Percentiles rank a stretch among this genome's conserved stretches.
phyloP scores from a whole-genome alignment of 2,329 filamentous ascomycete species.

The Alternaria longipes region DNA sequence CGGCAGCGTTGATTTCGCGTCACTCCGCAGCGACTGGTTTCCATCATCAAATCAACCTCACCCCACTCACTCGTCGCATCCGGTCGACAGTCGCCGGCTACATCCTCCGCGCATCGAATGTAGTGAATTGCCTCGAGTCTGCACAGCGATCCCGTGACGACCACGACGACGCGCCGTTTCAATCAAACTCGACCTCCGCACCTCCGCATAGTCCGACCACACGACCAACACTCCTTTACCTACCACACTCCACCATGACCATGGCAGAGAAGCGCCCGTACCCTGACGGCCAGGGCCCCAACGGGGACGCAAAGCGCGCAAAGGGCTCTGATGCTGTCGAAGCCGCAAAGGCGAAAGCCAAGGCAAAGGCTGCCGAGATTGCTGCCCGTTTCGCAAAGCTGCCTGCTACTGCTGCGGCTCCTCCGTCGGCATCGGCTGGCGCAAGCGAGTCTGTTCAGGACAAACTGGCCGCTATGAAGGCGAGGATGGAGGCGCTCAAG shows the following conservation, averaged over 20 bases:
- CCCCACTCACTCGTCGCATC: neutral
- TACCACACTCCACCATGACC: conserved; percentile 23
- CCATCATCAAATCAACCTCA: conserved; percentile 6
- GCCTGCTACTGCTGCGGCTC: conserved; percentile 20
- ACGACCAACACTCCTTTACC: neutral
- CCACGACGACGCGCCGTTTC: conserved; percentile 7
- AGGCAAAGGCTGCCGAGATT: conserved; percentile 46
- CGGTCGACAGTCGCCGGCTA: neutral
- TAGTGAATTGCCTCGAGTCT: neutral
- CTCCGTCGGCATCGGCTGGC: conserved; percentile 24
- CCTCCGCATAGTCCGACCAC: conserved; percentile 10
- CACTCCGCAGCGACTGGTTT: conserved; percentile 22
- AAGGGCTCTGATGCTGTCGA: conserved; percentile 50
- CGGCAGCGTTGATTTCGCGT: conserved; percentile 24
- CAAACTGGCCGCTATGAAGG: conserved; percentile 41
- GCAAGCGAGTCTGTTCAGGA: conserved; percentile 30
- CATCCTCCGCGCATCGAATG: neutral
- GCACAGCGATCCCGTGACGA: neutral
- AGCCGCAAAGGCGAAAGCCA: conserved; percentile 46
- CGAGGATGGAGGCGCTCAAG: conserved; percentile 43
- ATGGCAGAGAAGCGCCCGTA: conserved; percentile 57
- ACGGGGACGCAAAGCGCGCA: conserved; percentile 47
- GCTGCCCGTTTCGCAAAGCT: conserved; percentile 45
- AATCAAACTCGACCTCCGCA: conserved; percentile 8
- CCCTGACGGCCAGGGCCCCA: conserved; percentile 44